Evolutionary conservation across 768 basidiomycete species (phyloP).

Genomic region (Mycena rosella): DNA sequence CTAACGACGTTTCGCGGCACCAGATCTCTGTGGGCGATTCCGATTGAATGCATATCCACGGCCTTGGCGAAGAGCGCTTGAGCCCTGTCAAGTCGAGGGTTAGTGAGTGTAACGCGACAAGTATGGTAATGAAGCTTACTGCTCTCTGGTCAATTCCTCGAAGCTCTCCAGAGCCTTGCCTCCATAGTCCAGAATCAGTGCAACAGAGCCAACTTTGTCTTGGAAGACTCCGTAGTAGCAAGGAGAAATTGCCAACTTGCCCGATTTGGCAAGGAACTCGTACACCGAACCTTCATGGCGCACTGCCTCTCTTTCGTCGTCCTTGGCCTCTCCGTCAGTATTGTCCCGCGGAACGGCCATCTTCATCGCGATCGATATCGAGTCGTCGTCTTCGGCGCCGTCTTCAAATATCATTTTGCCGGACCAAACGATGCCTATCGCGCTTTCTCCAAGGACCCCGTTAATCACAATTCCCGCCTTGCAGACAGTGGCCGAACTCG

Average conservation of each 20-base stretch:
- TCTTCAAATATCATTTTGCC: slow-evolving; percentile 26
- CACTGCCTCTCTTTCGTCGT: slow-evolving; percentile 2
- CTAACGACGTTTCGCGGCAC: slow-evolving; percentile 21
- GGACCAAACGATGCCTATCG: slow-evolving; percentile 21
- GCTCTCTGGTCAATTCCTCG: background rate
- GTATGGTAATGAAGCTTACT: slow-evolving; percentile 10
- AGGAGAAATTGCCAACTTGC: slow-evolving; percentile 13
- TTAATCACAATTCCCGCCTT: slow-evolving; percentile 18
- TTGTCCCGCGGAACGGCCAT: slow-evolving; percentile 20
- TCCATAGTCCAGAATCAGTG: slow-evolving; percentile 20
- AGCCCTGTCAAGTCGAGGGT: background rate
- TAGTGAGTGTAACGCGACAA: background rate
- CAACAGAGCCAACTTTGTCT: slow-evolving; percentile 14
- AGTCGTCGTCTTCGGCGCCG: background rate
- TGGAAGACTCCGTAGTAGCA: slow-evolving; percentile 23
- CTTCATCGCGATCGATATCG: slow-evolving; percentile 16
- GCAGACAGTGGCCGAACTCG: background rate
- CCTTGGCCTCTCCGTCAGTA: background rate
- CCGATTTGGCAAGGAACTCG: slow-evolving; percentile 14
- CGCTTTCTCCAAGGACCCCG: background rate
- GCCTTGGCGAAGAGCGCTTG: slow-evolving; percentile 22
- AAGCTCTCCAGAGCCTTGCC: slow-evolving; percentile 17
- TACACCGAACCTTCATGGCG: slow-evolving; percentile 17
- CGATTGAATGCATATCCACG: slow-evolving; percentile 21
- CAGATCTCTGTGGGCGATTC: slow-evolving; percentile 24